Percentiles rank a stretch among this genome's conserved stretches.
These are phyloP conservation scores for Xylaria cubensis DNA, from an alignment of 495 filamentous ascomycete species.

Conservation along the genomic window DNA sequence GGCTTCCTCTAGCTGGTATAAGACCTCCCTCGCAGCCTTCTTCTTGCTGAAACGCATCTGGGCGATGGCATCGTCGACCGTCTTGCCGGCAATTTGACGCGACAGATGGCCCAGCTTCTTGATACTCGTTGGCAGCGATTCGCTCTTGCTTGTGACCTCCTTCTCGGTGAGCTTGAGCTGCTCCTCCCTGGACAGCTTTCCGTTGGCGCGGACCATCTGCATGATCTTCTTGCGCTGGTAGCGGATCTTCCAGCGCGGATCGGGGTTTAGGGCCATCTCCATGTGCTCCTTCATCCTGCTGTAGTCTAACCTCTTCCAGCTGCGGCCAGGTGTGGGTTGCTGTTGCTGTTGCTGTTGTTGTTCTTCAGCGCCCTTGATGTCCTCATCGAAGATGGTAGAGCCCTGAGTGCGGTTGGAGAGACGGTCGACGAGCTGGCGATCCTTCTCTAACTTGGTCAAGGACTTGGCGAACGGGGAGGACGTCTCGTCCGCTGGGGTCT, in stretches of 20 bases:
- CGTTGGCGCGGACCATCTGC: conserved; percentile 62
- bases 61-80: conserved; percentile 85
- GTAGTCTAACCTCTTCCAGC: neutral
- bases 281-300: conserved; percentile 53
- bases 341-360: neutral
- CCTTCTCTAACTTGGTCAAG: conserved; percentile 33
- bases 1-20: conserved; percentile 76
- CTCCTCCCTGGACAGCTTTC: conserved; percentile 65
- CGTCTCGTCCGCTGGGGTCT: conserved; percentile 19
- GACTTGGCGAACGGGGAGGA: conserved; percentile 25
- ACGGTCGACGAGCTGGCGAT: conserved; percentile 38
- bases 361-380: conserved; percentile 41
- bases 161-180: conserved; percentile 77
- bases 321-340: conserved; percentile 12
- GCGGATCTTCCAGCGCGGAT: conserved; percentile 66
- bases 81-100: conserved; percentile 88
- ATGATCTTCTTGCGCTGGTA: conserved; percentile 86
- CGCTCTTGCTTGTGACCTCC: conserved; percentile 65
- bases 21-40: conserved; percentile 83
- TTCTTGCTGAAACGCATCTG: conserved; percentile 98
- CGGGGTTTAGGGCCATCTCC: conserved; percentile 69
- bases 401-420: conserved; percentile 40
- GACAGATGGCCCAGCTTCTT: conserved; percentile 90
- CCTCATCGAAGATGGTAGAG: conserved; percentile 68
- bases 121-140: conserved; percentile 74